These are phyloP conservation scores for Fonsecaea pedrosoi DNA, from an alignment of 2,329 filamentous ascomycete genomes.

Conservation along the genomic window DNA sequence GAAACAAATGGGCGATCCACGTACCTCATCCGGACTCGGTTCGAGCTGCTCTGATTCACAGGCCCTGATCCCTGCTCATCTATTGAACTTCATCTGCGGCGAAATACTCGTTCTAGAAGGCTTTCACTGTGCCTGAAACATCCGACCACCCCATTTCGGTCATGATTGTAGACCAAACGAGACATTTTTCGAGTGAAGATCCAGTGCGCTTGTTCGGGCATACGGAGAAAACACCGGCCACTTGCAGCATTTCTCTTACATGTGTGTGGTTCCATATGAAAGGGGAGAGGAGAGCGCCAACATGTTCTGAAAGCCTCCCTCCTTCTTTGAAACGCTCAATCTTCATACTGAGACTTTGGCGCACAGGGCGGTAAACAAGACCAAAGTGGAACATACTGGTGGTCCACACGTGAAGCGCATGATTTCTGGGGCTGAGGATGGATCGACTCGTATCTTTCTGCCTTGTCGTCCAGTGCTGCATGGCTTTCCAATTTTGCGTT, in stretches of 20 bases:
- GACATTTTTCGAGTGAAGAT: neutral
- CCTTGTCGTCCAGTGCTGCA: neutral
- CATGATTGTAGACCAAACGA: neutral
- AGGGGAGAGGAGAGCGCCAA: neutral
- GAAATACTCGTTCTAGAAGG: constrained; percentile 19
- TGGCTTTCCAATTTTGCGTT: constrained; percentile 1
- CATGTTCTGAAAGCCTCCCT: neutral
- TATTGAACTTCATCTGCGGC: constrained; percentile 10
- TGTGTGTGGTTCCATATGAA: neutral
- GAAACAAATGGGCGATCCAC: constrained; percentile 13
- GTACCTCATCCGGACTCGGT: constrained; percentile 12
- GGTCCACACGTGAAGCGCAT: neutral
- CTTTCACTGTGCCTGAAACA: constrained; percentile 17
- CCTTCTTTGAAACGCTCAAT: neutral
- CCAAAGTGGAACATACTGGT: neutral
- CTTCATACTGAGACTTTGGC: neutral
- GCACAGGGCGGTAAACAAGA: neutral
- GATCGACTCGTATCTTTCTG: neutral
- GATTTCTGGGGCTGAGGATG: neutral
- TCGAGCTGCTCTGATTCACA: constrained; percentile 24
- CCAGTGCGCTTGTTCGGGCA: neutral
- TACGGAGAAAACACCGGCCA: neutral
- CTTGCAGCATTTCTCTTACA: neutral
- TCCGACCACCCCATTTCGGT: constrained; percentile 9
- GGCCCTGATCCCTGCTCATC: constrained; percentile 6